Evolutionary conservation across 345 rosid genomes (phyloP).

Genomic region (Laguncularia racemosa): DNA sequence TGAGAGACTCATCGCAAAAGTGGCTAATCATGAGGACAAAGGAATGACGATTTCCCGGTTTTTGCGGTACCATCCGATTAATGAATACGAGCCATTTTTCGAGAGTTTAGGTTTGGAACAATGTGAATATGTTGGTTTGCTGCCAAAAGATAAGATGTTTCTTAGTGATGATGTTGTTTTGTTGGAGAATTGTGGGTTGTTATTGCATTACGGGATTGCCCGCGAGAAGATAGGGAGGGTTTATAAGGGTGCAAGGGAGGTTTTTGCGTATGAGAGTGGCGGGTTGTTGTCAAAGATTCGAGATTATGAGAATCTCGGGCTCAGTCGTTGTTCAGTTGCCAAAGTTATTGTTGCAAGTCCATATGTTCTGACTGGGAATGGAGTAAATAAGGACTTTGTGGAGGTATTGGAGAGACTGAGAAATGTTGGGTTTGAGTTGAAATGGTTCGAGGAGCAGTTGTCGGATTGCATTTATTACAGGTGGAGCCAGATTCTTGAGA

Average conservation of each 20-base stretch:
- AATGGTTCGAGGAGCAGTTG: constrained; percentile 41
- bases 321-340: constrained; percentile 28
- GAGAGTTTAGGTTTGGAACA: constrained; percentile 73
- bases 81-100: constrained; percentile 83
- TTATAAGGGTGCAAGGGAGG: constrained; percentile 43
- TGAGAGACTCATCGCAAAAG: constrained; percentile 26
- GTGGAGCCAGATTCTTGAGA: constrained; percentile 49
- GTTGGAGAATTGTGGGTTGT: constrained; percentile 55
- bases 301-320: constrained; percentile 58
- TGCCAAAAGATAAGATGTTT: constrained; percentile 41
- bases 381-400: constrained; percentile 29
- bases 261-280: constrained; percentile 42
- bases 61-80: constrained; percentile 66
- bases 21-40: constrained; percentile 25
- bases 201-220: constrained; percentile 55
- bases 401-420: constrained; percentile 42
- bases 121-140: constrained; percentile 29
- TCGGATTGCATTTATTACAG: constrained; percentile 30
- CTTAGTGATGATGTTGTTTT: constrained; percentile 56
- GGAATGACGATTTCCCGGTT: constrained; percentile 30
- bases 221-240: constrained; percentile 54
- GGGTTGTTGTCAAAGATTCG: constrained; percentile 39
- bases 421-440: constrained; percentile 33
- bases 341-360: constrained; percentile 49
- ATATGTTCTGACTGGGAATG: constrained; percentile 41